Evolutionary conservation across 2,329 filamentous ascomycete species (phyloP), one percentile per base, ranked within the genome.

Genomic region (Colletotrichum euphorbiae): DNA sequence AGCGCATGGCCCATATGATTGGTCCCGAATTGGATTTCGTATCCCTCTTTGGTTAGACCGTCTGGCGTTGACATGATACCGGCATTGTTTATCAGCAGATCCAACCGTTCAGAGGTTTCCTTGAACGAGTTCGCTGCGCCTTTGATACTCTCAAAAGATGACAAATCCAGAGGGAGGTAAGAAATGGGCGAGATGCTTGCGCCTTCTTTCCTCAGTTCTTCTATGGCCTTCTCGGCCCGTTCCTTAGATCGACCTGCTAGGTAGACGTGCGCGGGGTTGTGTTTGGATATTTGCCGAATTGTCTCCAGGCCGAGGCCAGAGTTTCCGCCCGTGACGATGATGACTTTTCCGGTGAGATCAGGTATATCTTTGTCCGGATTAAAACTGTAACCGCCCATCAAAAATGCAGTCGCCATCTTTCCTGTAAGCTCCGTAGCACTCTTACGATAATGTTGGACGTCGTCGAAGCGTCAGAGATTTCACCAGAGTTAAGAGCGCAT

Each of bases 261-360:
- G 33, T 65, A 71, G 36, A 71, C 54, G 19, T 65, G 66, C 15
- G 58, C 58, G 15, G 70, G 69, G 45, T 70, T 70, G 69, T 82
- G 81, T 62, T 77, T 77, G 21, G 79, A 75, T 21, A 82, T 75
- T 43, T 79, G 76, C 6, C 77, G 72, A 55, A 81, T 74, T 7
- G 77, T 78, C 70, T 81, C 77, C 64, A 75, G 77, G 17, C 81
- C 81, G 6, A 83, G 74, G 1, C 81, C 81, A n/a, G 75, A 71
- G 54, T 80, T 82, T 55, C 77, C 79, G 15, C 79, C 79, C 9
- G 79, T 81, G 31, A 81, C 73, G 9, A 80, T 71, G 17, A 80
- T 77, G 24, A 78, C 73, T 60, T 77, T 80, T n/a, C 75, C 77
- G 6, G 71, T 55, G 4, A 80, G 72, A 38, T 75, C 71, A 1